Evolutionary conservation across 2,329 filamentous ascomycete genomes (phyloP).

Genomic region (Madurella mycetomatis): DNA sequence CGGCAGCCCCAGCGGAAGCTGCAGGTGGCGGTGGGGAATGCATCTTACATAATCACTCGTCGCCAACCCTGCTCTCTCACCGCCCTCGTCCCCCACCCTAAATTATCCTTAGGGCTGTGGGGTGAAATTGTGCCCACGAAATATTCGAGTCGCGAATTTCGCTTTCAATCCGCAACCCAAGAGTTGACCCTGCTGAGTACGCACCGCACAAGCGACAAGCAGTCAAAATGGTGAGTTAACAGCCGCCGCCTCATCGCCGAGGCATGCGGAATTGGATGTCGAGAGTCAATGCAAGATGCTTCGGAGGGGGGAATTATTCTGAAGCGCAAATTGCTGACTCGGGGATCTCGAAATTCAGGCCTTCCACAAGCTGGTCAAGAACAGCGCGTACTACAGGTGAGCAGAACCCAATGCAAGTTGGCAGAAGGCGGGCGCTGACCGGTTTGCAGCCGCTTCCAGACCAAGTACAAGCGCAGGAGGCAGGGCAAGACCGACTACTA

Average conservation of each 20-base stretch:
- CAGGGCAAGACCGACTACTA: conserved; percentile 99
- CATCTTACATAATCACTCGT: conserved; percentile 26
- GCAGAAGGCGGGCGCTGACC: conserved; percentile 9
- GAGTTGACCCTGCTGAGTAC: conserved; percentile 29
- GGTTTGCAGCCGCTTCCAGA: conserved; percentile 81
- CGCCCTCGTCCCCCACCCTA: conserved; percentile 34
- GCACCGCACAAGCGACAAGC: conserved; percentile 46
- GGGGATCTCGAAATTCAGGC: conserved; percentile 60
- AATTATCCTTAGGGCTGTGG: conserved; percentile 30
- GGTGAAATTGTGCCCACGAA: conserved; percentile 34
- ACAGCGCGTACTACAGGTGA: conserved; percentile 97
- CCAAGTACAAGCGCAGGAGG: conserved; percentile 98
- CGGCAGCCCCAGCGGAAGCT: background rate
- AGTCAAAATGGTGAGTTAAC: conserved; percentile 67
- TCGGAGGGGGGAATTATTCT: conserved; percentile 71
- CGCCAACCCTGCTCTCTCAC: conserved; percentile 30
- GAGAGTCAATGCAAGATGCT: conserved; percentile 97
- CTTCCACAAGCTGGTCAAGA: conserved; percentile 96
- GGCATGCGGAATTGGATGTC: conserved; percentile 27
- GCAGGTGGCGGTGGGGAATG: background rate
- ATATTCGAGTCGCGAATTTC: conserved; percentile 28
- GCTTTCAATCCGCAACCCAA: conserved; percentile 29
- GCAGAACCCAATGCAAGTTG: conserved; percentile 32
- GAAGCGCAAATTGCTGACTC: conserved; percentile 99
- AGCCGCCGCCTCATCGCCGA: conserved; percentile 24